phyloP scores from a whole-genome alignment of 1,139 yeast species.

The Taphrina flavorubra region DNA sequence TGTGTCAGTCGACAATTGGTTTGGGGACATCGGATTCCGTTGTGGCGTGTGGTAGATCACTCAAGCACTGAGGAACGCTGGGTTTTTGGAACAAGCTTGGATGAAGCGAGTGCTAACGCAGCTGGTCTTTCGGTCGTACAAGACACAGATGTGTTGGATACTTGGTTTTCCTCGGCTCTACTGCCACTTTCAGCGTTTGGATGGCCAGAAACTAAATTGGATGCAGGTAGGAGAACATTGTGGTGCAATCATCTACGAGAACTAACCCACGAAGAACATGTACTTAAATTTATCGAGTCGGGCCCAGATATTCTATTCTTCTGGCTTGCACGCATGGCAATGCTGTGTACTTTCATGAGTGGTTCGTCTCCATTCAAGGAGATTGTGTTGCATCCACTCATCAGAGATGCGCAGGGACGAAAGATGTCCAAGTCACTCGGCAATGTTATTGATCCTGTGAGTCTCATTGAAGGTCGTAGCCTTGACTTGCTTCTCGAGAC shows the following conservation, averaged over 20 bases:
- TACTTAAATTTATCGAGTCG: constrained; percentile 42
- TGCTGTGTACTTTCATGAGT: constrained; percentile 42
- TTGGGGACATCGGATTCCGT: constrained; percentile 44
- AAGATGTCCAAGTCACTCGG: constrained; percentile 45
- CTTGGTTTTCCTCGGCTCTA: constrained; percentile 44
- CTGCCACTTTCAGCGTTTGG: constrained; percentile 43
- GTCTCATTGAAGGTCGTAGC: constrained; percentile 40
- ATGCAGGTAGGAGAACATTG: not conserved
- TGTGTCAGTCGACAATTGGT: constrained; percentile 43
- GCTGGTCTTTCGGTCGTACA: constrained; percentile 36
- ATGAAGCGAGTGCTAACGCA: constrained; percentile 35
- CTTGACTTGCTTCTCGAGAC: constrained; percentile 15
- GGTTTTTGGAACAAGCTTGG: constrained; percentile 39
- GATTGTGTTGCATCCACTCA: constrained; percentile 43
- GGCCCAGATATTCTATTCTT: constrained; percentile 44
- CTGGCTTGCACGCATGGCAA: constrained; percentile 44
- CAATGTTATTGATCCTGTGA: constrained; percentile 43
- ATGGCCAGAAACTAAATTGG: constrained; percentile 56
- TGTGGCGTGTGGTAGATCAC: constrained; percentile 22
- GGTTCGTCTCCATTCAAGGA: constrained; percentile 42
- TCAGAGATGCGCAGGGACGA: constrained; percentile 43
- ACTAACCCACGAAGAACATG: not conserved
- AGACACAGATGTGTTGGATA: constrained; percentile 43
- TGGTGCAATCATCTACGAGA: too few species aligned
- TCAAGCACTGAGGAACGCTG: constrained; percentile 29